Conservation (phyloP, 225 moss, liverwort and hornwort species). For the Polytrichum formosum region DNA sequence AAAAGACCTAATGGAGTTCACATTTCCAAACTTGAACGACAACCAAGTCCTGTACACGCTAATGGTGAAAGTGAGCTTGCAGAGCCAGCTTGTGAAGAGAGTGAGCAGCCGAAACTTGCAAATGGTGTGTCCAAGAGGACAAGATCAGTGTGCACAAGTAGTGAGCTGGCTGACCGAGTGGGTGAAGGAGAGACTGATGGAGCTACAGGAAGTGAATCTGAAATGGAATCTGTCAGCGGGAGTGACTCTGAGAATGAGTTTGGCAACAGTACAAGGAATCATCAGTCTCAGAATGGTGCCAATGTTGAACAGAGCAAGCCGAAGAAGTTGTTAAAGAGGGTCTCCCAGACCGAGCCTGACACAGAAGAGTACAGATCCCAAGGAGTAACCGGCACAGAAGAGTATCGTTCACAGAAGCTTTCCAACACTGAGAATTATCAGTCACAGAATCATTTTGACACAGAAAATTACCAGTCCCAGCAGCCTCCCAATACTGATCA, state of each 20-base stretch:
- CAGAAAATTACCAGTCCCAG: constrained; percentile 22
- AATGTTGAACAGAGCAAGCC: constrained; percentile 1
- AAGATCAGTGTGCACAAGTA: constrained; percentile 19
- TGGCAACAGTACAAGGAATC: constrained; percentile 10
- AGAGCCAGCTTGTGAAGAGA: constrained; percentile 15
- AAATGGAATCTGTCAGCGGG: constrained; percentile 15
- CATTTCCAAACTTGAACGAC: background rate
- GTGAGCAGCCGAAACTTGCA: constrained; percentile 8
- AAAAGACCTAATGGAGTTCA: background rate
- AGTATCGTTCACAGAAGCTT: constrained; percentile 17
- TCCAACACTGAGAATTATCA: constrained; percentile 31
- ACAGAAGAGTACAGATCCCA: constrained; percentile 10
- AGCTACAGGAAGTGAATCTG: constrained; percentile 29
- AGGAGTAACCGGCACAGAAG: constrained; percentile 18
- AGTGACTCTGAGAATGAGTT: constrained; percentile 18
- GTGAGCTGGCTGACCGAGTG: constrained; percentile 26
- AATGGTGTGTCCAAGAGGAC: constrained; percentile 20
- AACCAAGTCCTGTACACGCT: constrained; percentile 9
- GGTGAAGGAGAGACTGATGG: constrained; percentile 24
- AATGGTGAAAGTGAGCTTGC: constrained; percentile 10
- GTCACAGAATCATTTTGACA: constrained; percentile 23
- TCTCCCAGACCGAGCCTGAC: constrained; percentile 1
- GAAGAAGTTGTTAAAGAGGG: constrained; percentile 5
- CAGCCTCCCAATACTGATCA: constrained; percentile 15
- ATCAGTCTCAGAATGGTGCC: constrained; percentile 9